A percentile compares a stretch with the other conserved stretches of the same genome.
Evolutionary conservation across 805 yeast genomes (phyloP).

Genomic region (Yamadazyma paraphyllophila): DNA sequence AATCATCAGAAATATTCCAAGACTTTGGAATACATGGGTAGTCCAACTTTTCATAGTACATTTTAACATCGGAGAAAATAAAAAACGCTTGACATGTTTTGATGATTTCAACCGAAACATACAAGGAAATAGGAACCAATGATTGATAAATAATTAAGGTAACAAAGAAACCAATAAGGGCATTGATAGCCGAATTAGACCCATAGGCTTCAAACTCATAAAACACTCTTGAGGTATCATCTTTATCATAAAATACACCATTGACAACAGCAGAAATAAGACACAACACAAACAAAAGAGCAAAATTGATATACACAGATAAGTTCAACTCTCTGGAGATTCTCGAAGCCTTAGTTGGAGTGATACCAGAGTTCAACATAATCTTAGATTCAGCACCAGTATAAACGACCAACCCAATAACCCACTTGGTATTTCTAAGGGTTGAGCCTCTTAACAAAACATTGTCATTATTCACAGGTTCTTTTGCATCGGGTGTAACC

Average conservation of each 20-base stretch:
- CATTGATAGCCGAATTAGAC: slow-evolving; percentile 59
- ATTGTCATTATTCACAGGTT: slow-evolving; percentile 61
- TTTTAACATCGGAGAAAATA: slow-evolving; percentile 64
- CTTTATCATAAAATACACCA: slow-evolving; percentile 56
- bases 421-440: slow-evolving; percentile 75
- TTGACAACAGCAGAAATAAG: slow-evolving; percentile 68
- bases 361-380: slow-evolving; percentile 73
- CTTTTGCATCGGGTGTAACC: slow-evolving; percentile 51
- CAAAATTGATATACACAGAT: slow-evolving; percentile 63
- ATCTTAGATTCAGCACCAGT: slow-evolving; percentile 77
- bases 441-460: slow-evolving; percentile 70
- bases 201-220: slow-evolving; percentile 66
- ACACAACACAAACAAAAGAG: slow-evolving; percentile 60
- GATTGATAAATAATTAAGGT: slow-evolving; percentile 72
- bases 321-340: slow-evolving; percentile 65
- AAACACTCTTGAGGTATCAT: slow-evolving; percentile 44
- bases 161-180: slow-evolving; percentile 67
- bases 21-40: slow-evolving; percentile 79
- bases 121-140: slow-evolving; percentile 76
- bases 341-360: slow-evolving; percentile 70
- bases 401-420: slow-evolving; percentile 67
- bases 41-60: slow-evolving; percentile 69
- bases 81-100: slow-evolving; percentile 75
- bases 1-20: slow-evolving; percentile 81
- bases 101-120: slow-evolving; percentile 75